phyloP scores from a whole-genome alignment of 768 basidiomycete species.

The Termitomyces sp. region DNA sequence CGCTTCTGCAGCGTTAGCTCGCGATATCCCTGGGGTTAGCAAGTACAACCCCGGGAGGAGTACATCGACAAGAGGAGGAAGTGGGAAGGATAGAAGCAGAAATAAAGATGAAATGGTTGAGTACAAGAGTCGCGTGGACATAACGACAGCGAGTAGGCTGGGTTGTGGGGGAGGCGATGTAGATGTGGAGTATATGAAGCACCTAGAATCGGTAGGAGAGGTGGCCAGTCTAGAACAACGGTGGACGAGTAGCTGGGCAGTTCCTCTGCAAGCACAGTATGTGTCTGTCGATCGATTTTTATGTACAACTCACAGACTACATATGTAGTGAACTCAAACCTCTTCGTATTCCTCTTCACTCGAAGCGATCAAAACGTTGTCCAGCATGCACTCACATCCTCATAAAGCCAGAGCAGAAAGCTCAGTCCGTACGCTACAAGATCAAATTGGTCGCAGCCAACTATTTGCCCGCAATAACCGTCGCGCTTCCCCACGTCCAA shows the following conservation, averaged over 20 bases:
- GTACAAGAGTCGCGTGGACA: conserved; percentile 72
- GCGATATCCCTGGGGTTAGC: conserved; percentile 81
- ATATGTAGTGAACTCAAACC: conserved; percentile 74
- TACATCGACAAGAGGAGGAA: conserved; percentile 40
- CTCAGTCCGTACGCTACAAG: conserved; percentile 91
- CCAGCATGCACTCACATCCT: conserved; percentile 92
- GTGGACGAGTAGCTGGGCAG: conserved; percentile 80
- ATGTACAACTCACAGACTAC: background rate
- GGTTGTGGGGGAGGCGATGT: conserved; percentile 62
- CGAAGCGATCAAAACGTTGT: conserved; percentile 95
- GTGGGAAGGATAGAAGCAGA: conserved; percentile 59
- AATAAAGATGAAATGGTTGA: conserved; percentile 79
- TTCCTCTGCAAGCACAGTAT: conserved; percentile 63
- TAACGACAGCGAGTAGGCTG: conserved; percentile 49
- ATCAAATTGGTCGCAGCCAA: conserved; percentile 96
- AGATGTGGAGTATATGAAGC: conserved; percentile 70
- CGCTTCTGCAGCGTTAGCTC: conserved; percentile 83
- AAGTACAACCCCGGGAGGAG: conserved; percentile 69
- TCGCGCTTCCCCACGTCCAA: conserved; percentile 61
- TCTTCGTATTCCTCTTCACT: conserved; percentile 86
- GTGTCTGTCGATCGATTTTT: conserved; percentile 20
- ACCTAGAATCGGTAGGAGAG: conserved; percentile 58
- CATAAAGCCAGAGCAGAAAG: conserved; percentile 97
- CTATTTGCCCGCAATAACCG: conserved; percentile 85
- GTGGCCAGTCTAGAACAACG: conserved; percentile 75